phyloP scores from a whole-genome alignment of 306 rosid genomes.

The Gastrolobium bilobum region DNA sequence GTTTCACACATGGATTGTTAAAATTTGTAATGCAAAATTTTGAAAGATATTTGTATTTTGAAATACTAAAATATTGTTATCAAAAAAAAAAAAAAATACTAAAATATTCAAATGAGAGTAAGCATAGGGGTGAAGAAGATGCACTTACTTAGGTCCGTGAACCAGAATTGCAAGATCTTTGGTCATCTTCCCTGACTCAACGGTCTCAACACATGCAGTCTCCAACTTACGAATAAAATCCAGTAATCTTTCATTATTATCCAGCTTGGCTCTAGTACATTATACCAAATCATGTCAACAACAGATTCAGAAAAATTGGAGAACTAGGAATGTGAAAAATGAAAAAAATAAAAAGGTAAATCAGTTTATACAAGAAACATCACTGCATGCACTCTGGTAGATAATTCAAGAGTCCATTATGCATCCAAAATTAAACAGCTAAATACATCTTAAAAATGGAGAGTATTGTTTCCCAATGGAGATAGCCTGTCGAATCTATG shows the following conservation, averaged over 20 bases:
- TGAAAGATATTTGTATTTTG: neutral
- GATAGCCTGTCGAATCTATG: neutral
- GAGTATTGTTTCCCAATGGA: conserved; percentile 8
- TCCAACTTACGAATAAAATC: conserved; percentile 90
- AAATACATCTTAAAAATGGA: conserved; percentile 5
- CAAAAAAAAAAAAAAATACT: too few relatives aligned
- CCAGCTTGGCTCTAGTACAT: conserved; percentile 82
- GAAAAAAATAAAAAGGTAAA: neutral
- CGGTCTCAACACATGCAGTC: conserved; percentile 87
- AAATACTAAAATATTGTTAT: conserved; percentile 25
- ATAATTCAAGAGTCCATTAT: conserved; percentile 38
- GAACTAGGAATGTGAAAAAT: conserved; percentile 1
- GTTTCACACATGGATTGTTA: neutral
- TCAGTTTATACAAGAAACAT: neutral
- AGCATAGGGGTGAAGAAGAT: conserved; percentile 30
- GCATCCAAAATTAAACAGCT: neutral
- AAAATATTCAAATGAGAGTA: conserved; percentile 11
- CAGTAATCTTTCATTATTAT: conserved; percentile 70
- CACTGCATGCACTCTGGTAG: conserved; percentile 3
- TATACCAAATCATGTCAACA: conserved; percentile 32
- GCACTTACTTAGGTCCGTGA: conserved; percentile 89
- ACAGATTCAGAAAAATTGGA: neutral
- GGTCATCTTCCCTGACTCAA: conserved; percentile 95
- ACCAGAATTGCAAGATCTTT: conserved; percentile 93
- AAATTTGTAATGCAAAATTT: conserved; percentile 10